These are phyloP conservation scores for Trichoderma hamatum DNA, from an alignment of 2,329 filamentous ascomycete species.

Conservation along the genomic window DNA sequence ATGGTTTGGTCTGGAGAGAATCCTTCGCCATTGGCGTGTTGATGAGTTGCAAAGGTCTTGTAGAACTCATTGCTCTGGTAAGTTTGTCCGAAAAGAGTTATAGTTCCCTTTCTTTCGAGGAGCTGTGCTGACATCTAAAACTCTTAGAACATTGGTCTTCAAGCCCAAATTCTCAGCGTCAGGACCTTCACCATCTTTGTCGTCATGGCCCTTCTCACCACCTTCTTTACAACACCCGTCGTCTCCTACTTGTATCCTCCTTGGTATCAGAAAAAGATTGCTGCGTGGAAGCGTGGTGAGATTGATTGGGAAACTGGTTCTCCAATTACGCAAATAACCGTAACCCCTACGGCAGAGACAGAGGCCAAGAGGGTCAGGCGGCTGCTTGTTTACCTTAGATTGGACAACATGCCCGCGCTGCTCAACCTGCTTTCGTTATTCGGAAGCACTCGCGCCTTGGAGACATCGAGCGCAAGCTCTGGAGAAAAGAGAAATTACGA, in stretches of 20 bases:
- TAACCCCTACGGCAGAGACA: constrained; percentile 22
- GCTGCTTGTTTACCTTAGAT: constrained; percentile 77
- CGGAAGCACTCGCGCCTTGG: constrained; percentile 49
- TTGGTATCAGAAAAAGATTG: constrained; percentile 57
- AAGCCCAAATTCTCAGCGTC: constrained; percentile 78
- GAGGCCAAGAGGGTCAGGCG: constrained; percentile 52
- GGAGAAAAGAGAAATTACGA: constrained; percentile 37
- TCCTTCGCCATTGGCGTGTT: constrained; percentile 83
- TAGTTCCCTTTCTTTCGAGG: neutral
- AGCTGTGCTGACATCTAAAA: constrained; percentile 4
- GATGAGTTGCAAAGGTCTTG: constrained; percentile 96
- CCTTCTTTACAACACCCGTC: constrained; percentile 79
- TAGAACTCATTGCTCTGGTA: constrained; percentile 92
- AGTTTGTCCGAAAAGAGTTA: constrained; percentile 35
- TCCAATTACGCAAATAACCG: constrained; percentile 27
- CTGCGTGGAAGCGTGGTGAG: constrained; percentile 72
- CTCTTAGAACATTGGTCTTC: constrained; percentile 70
- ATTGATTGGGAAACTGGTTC: constrained; percentile 74
- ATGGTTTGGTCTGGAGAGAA: constrained; percentile 86
- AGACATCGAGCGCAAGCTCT: neutral
- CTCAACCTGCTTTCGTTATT: constrained; percentile 83
- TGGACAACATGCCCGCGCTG: constrained; percentile 81
- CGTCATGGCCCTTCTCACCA: constrained; percentile 88
- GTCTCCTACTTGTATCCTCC: constrained; percentile 74
- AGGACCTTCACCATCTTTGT: constrained; percentile 93